Evolutionary conservation across 2,329 filamentous ascomycete species (phyloP).

Genomic region (Hypomyces rosellus): DNA sequence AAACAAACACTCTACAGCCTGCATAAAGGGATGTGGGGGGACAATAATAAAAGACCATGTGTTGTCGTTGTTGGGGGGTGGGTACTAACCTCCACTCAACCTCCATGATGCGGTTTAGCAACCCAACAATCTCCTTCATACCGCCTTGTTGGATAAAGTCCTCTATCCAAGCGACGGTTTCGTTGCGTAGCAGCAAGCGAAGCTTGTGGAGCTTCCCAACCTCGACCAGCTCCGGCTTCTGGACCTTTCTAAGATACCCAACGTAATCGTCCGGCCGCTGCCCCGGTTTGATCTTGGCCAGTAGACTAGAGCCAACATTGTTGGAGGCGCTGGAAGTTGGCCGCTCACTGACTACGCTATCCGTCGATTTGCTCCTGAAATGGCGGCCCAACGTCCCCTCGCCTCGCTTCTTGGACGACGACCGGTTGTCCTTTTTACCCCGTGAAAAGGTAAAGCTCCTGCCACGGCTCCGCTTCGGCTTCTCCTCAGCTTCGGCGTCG

Average conservation of each 20-base stretch:
- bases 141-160: conserved; percentile 83
- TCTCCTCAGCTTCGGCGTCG: conserved; percentile 37
- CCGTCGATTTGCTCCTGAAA: conserved; percentile 65
- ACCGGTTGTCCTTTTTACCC: conserved; percentile 52
- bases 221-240: conserved; percentile 76
- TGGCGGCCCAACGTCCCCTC: conserved; percentile 56
- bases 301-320: conserved; percentile 46
- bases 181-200: conserved; percentile 80
- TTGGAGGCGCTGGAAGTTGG: conserved; percentile 46
- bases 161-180: conserved; percentile 94
- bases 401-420: conserved; percentile 66
- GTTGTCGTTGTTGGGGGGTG: not conserved
- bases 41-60: not conserved
- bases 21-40: not conserved
- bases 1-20: not conserved
- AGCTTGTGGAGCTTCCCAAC: conserved; percentile 95
- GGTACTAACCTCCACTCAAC: conserved; percentile 78
- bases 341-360: conserved; percentile 59
- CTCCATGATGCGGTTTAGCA: conserved; percentile 87
- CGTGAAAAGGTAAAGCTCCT: conserved; percentile 71
- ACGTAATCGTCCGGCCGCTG: conserved; percentile 80
- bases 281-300: conserved; percentile 66
- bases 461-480: conserved; percentile 42
- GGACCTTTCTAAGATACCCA: conserved; percentile 71
- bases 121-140: conserved; percentile 82